These are phyloP conservation scores for Boletus tomentosulus DNA, from an alignment of 768 basidiomycete species.

Conservation along the genomic window DNA sequence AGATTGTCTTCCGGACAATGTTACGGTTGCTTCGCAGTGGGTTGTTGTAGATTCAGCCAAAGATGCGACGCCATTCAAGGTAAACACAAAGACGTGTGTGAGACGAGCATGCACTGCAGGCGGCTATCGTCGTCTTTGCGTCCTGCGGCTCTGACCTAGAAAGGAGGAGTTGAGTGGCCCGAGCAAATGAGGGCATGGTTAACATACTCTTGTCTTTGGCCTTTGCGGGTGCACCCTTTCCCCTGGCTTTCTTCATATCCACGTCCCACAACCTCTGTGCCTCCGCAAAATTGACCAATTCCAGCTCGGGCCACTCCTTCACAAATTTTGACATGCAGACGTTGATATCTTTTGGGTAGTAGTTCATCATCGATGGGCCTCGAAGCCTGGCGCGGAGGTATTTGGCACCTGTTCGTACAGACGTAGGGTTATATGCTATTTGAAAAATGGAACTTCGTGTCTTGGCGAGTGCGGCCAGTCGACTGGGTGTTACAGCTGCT, in stretches of 20 bases:
- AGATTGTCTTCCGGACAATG: no score
- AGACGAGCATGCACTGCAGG: neutral
- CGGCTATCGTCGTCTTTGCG: conserved; percentile 39
- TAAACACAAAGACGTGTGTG: neutral
- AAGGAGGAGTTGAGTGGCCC: neutral
- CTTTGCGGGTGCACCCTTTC: conserved; percentile 82
- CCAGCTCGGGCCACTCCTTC: conserved; percentile 50
- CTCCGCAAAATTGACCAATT: conserved; percentile 64
- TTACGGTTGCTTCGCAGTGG: no score
- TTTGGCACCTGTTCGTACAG: conserved; percentile 83
- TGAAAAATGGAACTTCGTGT: conserved; percentile 76
- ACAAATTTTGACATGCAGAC: conserved; percentile 51
- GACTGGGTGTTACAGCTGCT: neutral
- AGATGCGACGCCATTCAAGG: no score
- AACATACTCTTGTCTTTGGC: conserved; percentile 62
- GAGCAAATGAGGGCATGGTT: neutral
- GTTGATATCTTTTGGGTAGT: conserved; percentile 68
- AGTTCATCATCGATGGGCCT: conserved; percentile 81
- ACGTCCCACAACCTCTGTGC: conserved; percentile 66
- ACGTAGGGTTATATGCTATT: conserved; percentile 83
- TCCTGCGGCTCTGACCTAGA: conserved; percentile 51
- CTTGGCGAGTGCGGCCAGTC: conserved; percentile 53
- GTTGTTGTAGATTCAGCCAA: no score
- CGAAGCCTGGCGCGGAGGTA: conserved; percentile 81
- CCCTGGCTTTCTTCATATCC: conserved; percentile 63